Evolutionary conservation across 148 eudicot species (phyloP).

Genomic region (Pharnaceum exiguum): DNA sequence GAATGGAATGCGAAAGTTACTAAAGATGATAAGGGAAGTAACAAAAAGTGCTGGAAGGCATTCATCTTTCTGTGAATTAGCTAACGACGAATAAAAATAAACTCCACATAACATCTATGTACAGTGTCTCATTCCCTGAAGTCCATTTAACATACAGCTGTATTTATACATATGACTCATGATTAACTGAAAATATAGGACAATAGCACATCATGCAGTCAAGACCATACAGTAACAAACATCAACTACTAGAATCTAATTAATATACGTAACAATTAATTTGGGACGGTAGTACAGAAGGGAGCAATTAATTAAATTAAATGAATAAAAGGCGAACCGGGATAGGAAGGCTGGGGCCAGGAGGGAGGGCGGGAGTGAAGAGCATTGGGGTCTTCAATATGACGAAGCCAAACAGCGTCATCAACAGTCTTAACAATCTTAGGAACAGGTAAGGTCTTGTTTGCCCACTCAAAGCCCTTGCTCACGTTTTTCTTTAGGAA

Average conservation of each 20-base stretch:
- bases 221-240: too few species aligned
- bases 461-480: conserved; percentile 48
- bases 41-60: too few species aligned
- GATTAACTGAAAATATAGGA: too few species aligned
- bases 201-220: too few species aligned
- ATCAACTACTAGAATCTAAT: conserved; percentile 4
- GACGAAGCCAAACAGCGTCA: conserved; percentile 65
- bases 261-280: background rate
- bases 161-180: too few species aligned
- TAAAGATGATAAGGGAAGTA: too few species aligned
- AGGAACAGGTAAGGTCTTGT: conserved; percentile 36
- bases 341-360: conserved; percentile 77
- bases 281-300: background rate
- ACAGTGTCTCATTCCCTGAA: too few species aligned
- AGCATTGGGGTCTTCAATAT: conserved; percentile 50
- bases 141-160: too few species aligned
- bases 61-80: too few species aligned
- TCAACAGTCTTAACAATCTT: conserved; percentile 44
- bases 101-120: too few species aligned
- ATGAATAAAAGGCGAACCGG: conserved; percentile 35
- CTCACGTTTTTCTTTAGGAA: conserved; percentile 40
- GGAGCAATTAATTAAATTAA: background rate
- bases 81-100: too few species aligned
- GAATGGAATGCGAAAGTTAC: too few species aligned
- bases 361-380: conserved; percentile 26